phyloP scores from a whole-genome alignment of 148 eudicot species.

The Fagopyrum homotropicum region DNA sequence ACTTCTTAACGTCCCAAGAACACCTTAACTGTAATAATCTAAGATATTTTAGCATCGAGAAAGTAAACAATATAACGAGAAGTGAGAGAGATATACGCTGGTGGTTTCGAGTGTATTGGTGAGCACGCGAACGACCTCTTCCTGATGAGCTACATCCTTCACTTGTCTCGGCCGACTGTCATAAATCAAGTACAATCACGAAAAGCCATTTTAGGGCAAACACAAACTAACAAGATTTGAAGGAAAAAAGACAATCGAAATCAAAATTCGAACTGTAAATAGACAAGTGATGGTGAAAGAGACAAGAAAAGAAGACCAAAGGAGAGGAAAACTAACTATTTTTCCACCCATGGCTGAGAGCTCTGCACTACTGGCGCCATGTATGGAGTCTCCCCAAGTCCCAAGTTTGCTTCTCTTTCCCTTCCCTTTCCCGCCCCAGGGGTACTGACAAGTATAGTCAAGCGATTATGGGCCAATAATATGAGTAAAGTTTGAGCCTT shows the following conservation, averaged over 20 bases:
- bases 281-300: neutral
- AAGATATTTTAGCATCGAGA: neutral
- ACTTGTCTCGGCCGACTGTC: slow-evolving; percentile 89
- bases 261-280: neutral
- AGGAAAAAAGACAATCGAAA: neutral
- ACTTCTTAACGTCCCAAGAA: neutral
- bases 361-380: slow-evolving; percentile 82
- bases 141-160: slow-evolving; percentile 95
- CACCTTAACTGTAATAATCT: neutral
- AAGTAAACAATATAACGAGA: neutral
- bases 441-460: neutral
- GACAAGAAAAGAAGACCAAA: neutral
- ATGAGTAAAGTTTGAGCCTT: neutral
- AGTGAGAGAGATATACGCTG: slow-evolving; percentile 33
- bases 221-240: neutral
- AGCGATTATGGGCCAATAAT: slow-evolving; percentile 2
- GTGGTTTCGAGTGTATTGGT: slow-evolving; percentile 89
- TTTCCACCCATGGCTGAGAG: slow-evolving; percentile 95
- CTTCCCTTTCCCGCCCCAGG: slow-evolving; percentile 33
- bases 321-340: slow-evolving; percentile 48
- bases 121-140: slow-evolving; percentile 84
- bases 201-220: neutral
- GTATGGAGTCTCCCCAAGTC: slow-evolving; percentile 13
- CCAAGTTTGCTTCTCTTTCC: neutral
- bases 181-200: neutral